Evolutionary conservation across 2,329 filamentous ascomycete genomes (phyloP), one percentile per base, ranked within the genome.

Genomic region (Neurospora crassa): DNA sequence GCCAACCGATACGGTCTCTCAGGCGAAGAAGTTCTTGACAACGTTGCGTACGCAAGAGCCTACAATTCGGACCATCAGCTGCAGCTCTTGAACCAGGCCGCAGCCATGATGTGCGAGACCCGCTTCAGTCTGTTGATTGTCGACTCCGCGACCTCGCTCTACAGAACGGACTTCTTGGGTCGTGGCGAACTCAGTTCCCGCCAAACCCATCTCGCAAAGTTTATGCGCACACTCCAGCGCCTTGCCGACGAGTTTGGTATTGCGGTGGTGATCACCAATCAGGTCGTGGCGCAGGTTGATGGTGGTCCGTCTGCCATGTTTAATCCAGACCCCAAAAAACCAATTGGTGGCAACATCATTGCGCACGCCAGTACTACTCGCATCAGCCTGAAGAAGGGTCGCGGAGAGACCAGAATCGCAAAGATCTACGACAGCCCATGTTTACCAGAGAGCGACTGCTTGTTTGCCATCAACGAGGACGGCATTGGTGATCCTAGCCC

Each of bases 401-500:
- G 96, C 70, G 96, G 88, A 40, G 96, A 99, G 85, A 99, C 96
- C 29, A 89, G 96, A 84, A 93, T 99, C 76, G 97, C 96, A 84
- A 99, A 98, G 86, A 99, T 99, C 74, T 99, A 99, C 79, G 96
- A 99, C 82, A 98, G 94, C 77, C 96, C 96, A 1, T 99, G 96
- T 81, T 84, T 99, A 74, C 96, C 96, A 0, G 96, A 99, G 83
- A 96, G 93, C 77, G 96, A 99, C 81, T 97, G 93, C 79, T 83
- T 98, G 76, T 99, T 99, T 82, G 95, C 96, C 67, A 99, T 99
- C 80, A 93, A 93, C 71, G 96, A 98, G 81, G 94, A 97, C 79
- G 96, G 96, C 63, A 99, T 99, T 78, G 93, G 93, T 40, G 96
- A 99, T 79, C 96, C 96, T 67, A 92, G 91, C 72, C 95, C 96